Evolutionary conservation across 306 rosid genomes (phyloP), one percentile per base, ranked within the genome.

Genomic region (Gastrolobium bilobum): DNA sequence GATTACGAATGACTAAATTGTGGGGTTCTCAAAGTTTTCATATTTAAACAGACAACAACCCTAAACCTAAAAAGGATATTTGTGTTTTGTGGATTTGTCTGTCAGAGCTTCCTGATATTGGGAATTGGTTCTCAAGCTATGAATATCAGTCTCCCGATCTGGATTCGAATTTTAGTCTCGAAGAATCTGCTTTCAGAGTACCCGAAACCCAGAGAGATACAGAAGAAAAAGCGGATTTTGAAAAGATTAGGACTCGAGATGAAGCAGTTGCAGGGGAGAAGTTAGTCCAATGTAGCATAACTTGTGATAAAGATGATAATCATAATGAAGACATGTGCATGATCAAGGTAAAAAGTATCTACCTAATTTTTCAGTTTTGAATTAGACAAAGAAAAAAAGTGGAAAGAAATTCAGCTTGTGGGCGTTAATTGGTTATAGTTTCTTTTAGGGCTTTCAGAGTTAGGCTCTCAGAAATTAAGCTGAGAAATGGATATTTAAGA

Each of bases 51-150:
- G 14, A 29, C 53, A 26, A 14, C 37, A 71, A 20, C n/a, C 60
- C 9, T 0, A 11, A 71, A 8, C 20, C 53, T 72, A 10, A 15
- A 31, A 72, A 35, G 15, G 1, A 38, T 66, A 39, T 57, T 1
- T 50, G 30, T 68, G 8, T 10, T 67, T 10, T 68, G 44, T 84
- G 77, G 79, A 67, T 64, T 20, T 83, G n/a, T 68, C 30, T 82
- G 7, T 66, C 79, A 91, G 97, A 88, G 85, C 97, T 85, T 78
- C 95, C 88, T 11, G 97, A 89, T 61, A 74, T 92, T 40, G 79
- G 87, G 15, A 86, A 86, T 40, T 92, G 95, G 97, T 88, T 94
- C 78, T 84, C 89, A 42, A 94, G 91, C 87, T 94, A 94, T 29
- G 73, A 72, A 56, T 94, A 94, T 50, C 85, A 76, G 11, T 87